phyloP scores from a whole-genome alignment of 371 early-diverging fungal genomes.

The Mortierella sp. region DNA sequence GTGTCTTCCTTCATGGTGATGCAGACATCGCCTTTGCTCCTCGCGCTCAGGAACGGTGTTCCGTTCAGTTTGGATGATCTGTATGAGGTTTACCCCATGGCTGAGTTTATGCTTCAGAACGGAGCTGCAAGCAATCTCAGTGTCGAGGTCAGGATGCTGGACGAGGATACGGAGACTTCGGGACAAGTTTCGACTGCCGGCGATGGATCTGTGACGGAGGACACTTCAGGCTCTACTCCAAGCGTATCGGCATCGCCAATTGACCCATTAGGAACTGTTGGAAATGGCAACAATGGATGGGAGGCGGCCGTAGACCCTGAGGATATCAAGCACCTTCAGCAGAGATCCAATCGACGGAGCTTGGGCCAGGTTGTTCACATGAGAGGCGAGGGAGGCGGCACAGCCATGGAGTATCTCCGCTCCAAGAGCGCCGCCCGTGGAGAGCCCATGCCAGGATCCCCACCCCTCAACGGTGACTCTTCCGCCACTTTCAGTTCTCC shows the following conservation, averaged over 20 bases:
- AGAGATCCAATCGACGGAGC: slow-evolving; percentile 42
- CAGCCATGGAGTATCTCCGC: slow-evolving; percentile 54
- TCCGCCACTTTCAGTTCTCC: neutral
- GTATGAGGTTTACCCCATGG: slow-evolving; percentile 54
- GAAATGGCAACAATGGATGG: slow-evolving; percentile 22
- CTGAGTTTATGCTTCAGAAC: slow-evolving; percentile 56
- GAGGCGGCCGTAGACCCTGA: slow-evolving; percentile 41
- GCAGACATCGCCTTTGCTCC: slow-evolving; percentile 51
- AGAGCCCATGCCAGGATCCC: slow-evolving; percentile 37
- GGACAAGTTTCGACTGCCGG: neutral
- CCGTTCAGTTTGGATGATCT: slow-evolving; percentile 47
- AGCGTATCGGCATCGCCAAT: neutral
- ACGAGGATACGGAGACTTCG: slow-evolving; percentile 19
- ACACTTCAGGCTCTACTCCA: neutral
- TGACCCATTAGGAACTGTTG: neutral
- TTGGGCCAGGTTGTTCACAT: slow-evolving; percentile 52
- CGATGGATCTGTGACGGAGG: neutral
- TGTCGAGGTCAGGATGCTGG: slow-evolving; percentile 45
- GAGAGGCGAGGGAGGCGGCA: slow-evolving; percentile 41
- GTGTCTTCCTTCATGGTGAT: slow-evolving; percentile 46
- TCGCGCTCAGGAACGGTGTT: slow-evolving; percentile 47
- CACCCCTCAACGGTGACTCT: slow-evolving; percentile 7
- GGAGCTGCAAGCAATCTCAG: slow-evolving; percentile 54
- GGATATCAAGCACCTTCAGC: slow-evolving; percentile 30
- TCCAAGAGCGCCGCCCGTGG: slow-evolving; percentile 49